Percentiles rank a stretch among this genome's conserved stretches.
Evolutionary conservation across 2,329 filamentous ascomycete species (phyloP).

Genomic region (Dactylellina haptotyla): DNA sequence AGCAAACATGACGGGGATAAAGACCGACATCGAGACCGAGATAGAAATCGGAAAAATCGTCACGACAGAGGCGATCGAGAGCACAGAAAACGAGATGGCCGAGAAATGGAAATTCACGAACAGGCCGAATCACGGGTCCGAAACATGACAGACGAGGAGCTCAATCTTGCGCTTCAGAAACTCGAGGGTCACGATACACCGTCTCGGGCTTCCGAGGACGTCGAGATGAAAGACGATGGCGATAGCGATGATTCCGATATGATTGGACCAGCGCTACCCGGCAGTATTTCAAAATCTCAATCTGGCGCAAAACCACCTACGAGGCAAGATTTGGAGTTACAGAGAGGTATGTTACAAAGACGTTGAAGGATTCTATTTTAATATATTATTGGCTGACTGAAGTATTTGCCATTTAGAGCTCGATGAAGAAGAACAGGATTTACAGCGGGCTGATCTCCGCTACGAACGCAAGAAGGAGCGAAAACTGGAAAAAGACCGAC

Average conservation of each 20-base stretch:
- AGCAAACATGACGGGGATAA: conserved; percentile 37
- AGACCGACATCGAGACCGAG: conserved; percentile 26
- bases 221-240: conserved; percentile 49
- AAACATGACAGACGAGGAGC: conserved; percentile 48
- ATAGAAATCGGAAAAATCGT: conserved; percentile 13
- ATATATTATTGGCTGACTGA: conserved; percentile 58
- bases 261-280: conserved; percentile 65
- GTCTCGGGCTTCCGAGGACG: conserved; percentile 22
- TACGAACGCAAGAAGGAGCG: conserved; percentile 73
- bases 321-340: conserved; percentile 76
- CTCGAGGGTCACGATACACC: conserved; percentile 34
- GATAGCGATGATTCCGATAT: conserved; percentile 68
- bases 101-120: conserved; percentile 15
- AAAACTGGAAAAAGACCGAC: conserved; percentile 72
- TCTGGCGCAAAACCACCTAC: conserved; percentile 74
- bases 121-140: conserved; percentile 33
- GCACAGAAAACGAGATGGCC: conserved; percentile 14
- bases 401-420: conserved; percentile 61
- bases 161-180: conserved; percentile 29
- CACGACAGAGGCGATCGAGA: conserved; percentile 9
- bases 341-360: conserved; percentile 60
- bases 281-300: conserved; percentile 55
- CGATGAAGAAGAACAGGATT: conserved; percentile 66
- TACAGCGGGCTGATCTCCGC: conserved; percentile 67
- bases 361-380: not conserved